Evolutionary conservation across 2,329 filamentous ascomycete species (phyloP).

Genomic region (Diaporthe citri): DNA sequence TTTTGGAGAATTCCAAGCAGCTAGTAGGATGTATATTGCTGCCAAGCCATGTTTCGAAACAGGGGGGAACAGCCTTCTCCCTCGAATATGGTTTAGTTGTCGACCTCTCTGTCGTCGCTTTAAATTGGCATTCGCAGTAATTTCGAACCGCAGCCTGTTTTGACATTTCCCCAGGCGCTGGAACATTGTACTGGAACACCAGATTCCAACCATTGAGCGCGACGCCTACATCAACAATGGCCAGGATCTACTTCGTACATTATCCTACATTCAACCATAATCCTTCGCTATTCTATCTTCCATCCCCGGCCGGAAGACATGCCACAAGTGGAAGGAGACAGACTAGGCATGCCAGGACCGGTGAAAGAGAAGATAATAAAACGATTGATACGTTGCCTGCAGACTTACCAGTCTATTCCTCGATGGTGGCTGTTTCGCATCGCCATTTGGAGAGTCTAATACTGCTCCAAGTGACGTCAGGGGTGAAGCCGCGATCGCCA

Average conservation of each 20-base stretch:
- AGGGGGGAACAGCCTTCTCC: background rate
- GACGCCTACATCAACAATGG: background rate
- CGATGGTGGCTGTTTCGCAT: background rate
- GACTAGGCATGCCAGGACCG: background rate
- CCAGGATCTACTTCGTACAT: background rate
- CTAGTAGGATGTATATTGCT: background rate
- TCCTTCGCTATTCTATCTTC: background rate
- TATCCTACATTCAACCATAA: background rate
- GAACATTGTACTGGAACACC: background rate
- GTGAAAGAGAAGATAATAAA: too few species aligned
- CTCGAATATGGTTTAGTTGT: background rate
- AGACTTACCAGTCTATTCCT: background rate
- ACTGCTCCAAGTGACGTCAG: background rate
- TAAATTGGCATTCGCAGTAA: background rate
- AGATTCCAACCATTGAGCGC: background rate
- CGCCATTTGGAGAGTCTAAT: background rate
- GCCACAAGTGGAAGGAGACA: background rate
- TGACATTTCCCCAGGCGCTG: background rate
- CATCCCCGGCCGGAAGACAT: background rate
- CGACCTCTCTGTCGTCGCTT: background rate
- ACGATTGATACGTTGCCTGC: background rate
- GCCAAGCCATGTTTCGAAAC: conserved; percentile 20
- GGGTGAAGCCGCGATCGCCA: background rate
- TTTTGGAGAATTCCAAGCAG: background rate
- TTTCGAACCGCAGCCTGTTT: background rate